Base-by-base conservation (phyloP, 176 grass and related monocot species). In the Oryza officinalis region DNA sequence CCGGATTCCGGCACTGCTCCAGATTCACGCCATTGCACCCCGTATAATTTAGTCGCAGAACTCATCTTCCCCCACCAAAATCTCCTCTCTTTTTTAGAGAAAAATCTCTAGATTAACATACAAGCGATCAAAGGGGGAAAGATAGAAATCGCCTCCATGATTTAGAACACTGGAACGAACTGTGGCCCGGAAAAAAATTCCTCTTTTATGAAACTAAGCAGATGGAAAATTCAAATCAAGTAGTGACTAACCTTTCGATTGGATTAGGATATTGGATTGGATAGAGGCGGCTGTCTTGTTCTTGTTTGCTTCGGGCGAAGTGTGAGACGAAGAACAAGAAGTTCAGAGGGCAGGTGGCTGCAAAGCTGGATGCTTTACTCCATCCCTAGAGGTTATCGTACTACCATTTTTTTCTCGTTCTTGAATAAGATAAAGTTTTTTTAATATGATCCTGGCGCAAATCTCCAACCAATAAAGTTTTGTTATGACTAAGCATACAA, bases 201-300 rank as follows among this genome's bases (percentile, higher is more conserved):
- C 49, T 28, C 44, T 79, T 86, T 35, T 52, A 12, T 11, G 64
- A 77, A 77, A 43, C 63, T 50, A 45, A 71, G n/a, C 10, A 22
- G 23, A 46, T 7, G 18, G 9, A 69, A 33, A 50, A 33, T 82
- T 74, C 57, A 43, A 15, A 15, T 37, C 6, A 57, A 40, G 75
- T 77, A 72, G 41, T 13, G 65, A 43, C 79, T 61, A 45, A 90
- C 89, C 89, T 84, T 71, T 27, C 47, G 44, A 86, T 82, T 82
- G 66, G 54, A 63, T 25, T 26, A 65, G 63, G 35, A 8, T 37
- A 86, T 82, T 82, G 72, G 54, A 85, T 77, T 77, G 61, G 61
- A 61, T 25, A 32, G 76, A 69, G 70, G 75, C 49, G 76, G 64
- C 22, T 47, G 5, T 45, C 46, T 27, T 27, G 68, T 69, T 78